These are phyloP conservation scores for Collybia mongolica DNA, from an alignment of 768 basidiomycete genomes.

Conservation along the genomic window DNA sequence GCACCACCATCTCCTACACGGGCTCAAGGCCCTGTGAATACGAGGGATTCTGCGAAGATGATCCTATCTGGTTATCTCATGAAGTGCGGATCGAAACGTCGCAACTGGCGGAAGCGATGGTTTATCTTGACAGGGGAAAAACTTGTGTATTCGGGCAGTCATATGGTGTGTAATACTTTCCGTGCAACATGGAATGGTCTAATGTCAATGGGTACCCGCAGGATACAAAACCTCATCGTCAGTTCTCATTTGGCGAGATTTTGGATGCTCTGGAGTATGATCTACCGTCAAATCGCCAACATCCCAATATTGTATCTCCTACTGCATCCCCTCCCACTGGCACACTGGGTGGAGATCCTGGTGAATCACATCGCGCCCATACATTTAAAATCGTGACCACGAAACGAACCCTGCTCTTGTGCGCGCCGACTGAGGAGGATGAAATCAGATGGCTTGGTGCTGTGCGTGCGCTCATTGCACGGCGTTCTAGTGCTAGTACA, in stretches of 20 bases:
- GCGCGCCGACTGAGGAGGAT: slow-evolving; percentile 95
- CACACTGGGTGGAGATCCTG: slow-evolving; percentile 33
- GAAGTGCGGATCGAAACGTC: slow-evolving; percentile 93
- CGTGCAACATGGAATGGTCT: slow-evolving; percentile 7
- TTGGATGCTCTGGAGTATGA: slow-evolving; percentile 92
- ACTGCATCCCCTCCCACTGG: slow-evolving; percentile 30
- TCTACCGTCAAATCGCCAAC: slow-evolving; percentile 52
- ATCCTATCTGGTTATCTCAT: slow-evolving; percentile 91
- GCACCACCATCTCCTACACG: slow-evolving; percentile 45
- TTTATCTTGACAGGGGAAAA: slow-evolving; percentile 90
- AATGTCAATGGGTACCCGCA: slow-evolving; percentile 28
- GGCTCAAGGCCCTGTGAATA: slow-evolving; percentile 19
- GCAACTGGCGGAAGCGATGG: slow-evolving; percentile 97
- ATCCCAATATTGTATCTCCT: slow-evolving; percentile 33
- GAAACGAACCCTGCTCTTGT: slow-evolving; percentile 83
- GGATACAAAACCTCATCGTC: slow-evolving; percentile 89
- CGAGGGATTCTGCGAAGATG: slow-evolving; percentile 69
- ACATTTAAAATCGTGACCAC: slow-evolving; percentile 98
- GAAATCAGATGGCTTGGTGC: slow-evolving; percentile 99
- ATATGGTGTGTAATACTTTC: slow-evolving; percentile 72
- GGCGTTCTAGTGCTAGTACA: slow-evolving; percentile 53
- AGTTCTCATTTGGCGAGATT: slow-evolving; percentile 81
- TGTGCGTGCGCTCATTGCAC: slow-evolving; percentile 85
- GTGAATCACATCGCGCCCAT: slow-evolving; percentile 46
- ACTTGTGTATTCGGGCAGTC: slow-evolving; percentile 85